Percentiles rank a stretch among this genome's conserved stretches.
Conservation (phyloP, 2,329 filamentous ascomycete species). For the Diplocarpon rosae region DNA sequence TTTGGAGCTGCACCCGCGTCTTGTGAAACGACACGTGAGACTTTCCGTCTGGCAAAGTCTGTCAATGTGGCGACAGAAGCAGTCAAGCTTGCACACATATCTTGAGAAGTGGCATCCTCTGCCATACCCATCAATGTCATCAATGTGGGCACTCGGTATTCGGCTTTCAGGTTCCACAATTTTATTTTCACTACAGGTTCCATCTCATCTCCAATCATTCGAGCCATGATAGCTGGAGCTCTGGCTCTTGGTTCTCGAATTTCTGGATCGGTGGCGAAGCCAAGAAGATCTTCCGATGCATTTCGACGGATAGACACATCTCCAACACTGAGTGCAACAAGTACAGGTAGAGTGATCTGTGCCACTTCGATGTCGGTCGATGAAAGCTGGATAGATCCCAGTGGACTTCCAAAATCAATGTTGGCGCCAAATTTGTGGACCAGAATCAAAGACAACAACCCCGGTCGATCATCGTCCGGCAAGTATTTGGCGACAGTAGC, state of each 20-base stretch:
- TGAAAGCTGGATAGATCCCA: conserved; percentile 54
- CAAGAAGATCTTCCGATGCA: conserved; percentile 58
- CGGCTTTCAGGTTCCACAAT: conserved; percentile 70
- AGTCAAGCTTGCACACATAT: conserved; percentile 64
- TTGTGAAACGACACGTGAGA: conserved; percentile 2
- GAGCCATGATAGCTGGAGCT: conserved; percentile 67
- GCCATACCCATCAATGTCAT: conserved; percentile 67
- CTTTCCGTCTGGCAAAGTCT: conserved; percentile 44
- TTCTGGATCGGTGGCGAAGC: conserved; percentile 32
- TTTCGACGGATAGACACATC: conserved; percentile 53
- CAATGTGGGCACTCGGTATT: conserved; percentile 78
- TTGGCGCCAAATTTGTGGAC: conserved; percentile 52
- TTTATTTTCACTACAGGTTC: conserved; percentile 86
- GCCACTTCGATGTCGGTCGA: conserved; percentile 57
- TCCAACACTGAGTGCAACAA: conserved; percentile 68
- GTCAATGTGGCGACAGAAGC: conserved; percentile 70
- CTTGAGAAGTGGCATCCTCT: conserved; percentile 56
- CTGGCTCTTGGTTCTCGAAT: conserved; percentile 20
- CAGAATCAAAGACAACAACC: conserved; percentile 63
- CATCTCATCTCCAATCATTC: conserved; percentile 88
- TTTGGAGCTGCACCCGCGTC: conserved; percentile 4
- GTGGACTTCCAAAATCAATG: conserved; percentile 52
- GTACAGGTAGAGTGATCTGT: conserved; percentile 74
- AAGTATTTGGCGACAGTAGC: conserved; percentile 88
- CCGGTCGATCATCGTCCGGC: conserved; percentile 88